A percentile compares a stretch with the other conserved stretches of the same genome.
These are phyloP conservation scores for Tylopilus vinaceipallidus DNA, from an alignment of 768 basidiomycete genomes.

Conservation along the genomic window DNA sequence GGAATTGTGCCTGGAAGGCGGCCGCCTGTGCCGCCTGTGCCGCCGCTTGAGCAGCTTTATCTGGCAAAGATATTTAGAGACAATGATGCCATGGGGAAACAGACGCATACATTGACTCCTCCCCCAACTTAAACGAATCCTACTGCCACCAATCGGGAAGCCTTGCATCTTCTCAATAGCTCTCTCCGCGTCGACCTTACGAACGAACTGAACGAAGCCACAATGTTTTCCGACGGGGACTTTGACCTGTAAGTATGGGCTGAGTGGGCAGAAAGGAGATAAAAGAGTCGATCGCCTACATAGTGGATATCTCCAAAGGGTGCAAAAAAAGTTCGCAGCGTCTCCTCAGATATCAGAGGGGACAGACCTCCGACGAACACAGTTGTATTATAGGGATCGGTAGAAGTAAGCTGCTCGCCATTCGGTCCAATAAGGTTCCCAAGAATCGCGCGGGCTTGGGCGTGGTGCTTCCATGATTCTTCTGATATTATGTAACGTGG, in stretches of 20 bases:
- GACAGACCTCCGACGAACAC: slow-evolving; percentile 92
- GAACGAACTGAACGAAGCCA: slow-evolving; percentile 93
- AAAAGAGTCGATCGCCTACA: slow-evolving; percentile 43
- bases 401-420: slow-evolving; percentile 82
- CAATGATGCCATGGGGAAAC: not conserved
- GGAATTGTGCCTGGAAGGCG: slow-evolving; percentile 52
- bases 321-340: slow-evolving; percentile 83
- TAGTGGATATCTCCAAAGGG: slow-evolving; percentile 96
- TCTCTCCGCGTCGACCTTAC: slow-evolving; percentile 86
- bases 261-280: slow-evolving; percentile 4
- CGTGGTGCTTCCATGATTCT: slow-evolving; percentile 83
- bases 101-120: slow-evolving; percentile 72
- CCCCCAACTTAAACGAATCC: slow-evolving; percentile 92
- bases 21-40: slow-evolving; percentile 80
- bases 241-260: slow-evolving; percentile 61
- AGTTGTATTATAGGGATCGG: slow-evolving; percentile 95
- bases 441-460: slow-evolving; percentile 78
- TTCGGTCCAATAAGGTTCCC: slow-evolving; percentile 84
- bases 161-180: slow-evolving; percentile 98
- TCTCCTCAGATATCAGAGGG: slow-evolving; percentile 88
- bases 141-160: slow-evolving; percentile 89
- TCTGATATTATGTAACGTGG: slow-evolving; percentile 62
- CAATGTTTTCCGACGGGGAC: slow-evolving; percentile 96
- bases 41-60: slow-evolving; percentile 89
- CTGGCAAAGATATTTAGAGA: slow-evolving; percentile 37